Percentiles rank a stretch among this genome's conserved stretches.
phyloP scores from a whole-genome alignment of 1,284 basidiomycete species.

The Ganoderma meredithae region DNA sequence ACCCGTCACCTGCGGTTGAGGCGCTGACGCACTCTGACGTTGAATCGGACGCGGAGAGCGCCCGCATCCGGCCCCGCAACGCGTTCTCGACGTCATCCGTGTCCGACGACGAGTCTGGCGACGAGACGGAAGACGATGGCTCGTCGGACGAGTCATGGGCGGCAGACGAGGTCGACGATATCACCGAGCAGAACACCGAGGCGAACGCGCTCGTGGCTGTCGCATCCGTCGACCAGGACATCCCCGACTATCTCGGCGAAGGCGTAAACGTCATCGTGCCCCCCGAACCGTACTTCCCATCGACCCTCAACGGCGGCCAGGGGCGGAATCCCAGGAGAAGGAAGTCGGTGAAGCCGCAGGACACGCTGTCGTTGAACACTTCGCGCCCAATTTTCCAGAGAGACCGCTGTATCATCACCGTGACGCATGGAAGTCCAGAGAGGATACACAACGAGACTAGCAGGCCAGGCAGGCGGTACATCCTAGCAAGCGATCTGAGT shows the following conservation, averaged over 20 bases:
- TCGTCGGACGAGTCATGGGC: slow-evolving; percentile 48
- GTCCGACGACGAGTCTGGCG: slow-evolving; percentile 59
- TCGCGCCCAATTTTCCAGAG: slow-evolving; percentile 87
- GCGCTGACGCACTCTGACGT: slow-evolving; percentile 78
- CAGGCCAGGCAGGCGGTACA: slow-evolving; percentile 75
- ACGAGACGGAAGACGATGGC: slow-evolving; percentile 52
- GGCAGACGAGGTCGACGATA: slow-evolving; percentile 70
- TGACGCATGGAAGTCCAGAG: slow-evolving; percentile 86
- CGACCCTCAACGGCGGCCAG: slow-evolving; percentile 61
- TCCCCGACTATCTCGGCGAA: slow-evolving; percentile 81
- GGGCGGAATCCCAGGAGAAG: slow-evolving; percentile 59
- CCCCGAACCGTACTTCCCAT: slow-evolving; percentile 81
- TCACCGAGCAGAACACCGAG: slow-evolving; percentile 78
- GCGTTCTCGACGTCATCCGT: slow-evolving; percentile 69
- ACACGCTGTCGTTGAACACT: slow-evolving; percentile 68
- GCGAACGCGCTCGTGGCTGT: slow-evolving; percentile 73
- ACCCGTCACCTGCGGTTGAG: slow-evolving; percentile 74
- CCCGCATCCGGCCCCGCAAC: slow-evolving; percentile 60
- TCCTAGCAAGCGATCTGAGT: slow-evolving; percentile 93
- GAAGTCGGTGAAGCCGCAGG: slow-evolving; percentile 65
- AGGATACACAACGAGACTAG: slow-evolving; percentile 56
- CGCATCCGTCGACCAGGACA: slow-evolving; percentile 51
- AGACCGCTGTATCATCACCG: slow-evolving; percentile 90
- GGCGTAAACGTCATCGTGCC: slow-evolving; percentile 91
- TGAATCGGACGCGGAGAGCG: slow-evolving; percentile 63